Evolutionary conservation across 2,329 filamentous ascomycete genomes (phyloP).

Genomic region (Epichloe uncinata): DNA sequence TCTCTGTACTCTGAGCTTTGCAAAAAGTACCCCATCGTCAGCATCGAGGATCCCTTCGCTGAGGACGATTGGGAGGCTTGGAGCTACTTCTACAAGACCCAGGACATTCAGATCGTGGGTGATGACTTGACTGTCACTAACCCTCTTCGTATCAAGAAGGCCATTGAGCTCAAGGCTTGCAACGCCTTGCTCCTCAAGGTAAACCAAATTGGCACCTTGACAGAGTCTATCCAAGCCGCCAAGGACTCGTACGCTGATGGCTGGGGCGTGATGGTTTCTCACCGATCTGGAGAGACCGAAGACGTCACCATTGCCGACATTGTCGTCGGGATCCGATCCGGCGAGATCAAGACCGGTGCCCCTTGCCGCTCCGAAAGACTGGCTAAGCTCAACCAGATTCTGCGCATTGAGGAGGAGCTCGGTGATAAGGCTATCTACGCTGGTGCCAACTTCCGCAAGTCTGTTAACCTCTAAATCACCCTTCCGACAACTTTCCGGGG

Average conservation of each 20-base stretch:
- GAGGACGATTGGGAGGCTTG: constrained; percentile 99
- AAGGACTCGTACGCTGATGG: constrained; percentile 93
- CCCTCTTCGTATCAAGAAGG: constrained; percentile 98
- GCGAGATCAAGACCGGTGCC: constrained; percentile 98
- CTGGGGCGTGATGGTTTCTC: constrained; percentile 99
- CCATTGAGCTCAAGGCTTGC: constrained; percentile 97
- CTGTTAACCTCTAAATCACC: constrained; percentile 68
- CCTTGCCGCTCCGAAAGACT: constrained; percentile 94
- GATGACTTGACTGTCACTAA: constrained; percentile 99
- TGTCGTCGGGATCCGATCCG: constrained; percentile 87
- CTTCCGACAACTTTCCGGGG: neutral
- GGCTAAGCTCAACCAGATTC: constrained; percentile 99
- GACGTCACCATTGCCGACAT: constrained; percentile 99
- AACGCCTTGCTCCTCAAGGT: constrained; percentile 98
- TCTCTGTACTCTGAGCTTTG: constrained; percentile 76
- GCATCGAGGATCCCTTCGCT: constrained; percentile 97
- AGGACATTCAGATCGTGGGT: constrained; percentile 95
- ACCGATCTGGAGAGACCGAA: constrained; percentile 98
- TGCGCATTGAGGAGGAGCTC: constrained; percentile 98
- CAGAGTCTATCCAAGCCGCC: constrained; percentile 96
- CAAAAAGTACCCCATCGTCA: constrained; percentile 97
- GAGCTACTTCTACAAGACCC: constrained; percentile 99
- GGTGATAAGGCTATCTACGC: constrained; percentile 85
- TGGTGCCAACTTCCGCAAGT: constrained; percentile 79
- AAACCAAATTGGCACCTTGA: constrained; percentile 99